Base-by-base conservation (phyloP, 2,329 filamentous ascomycete species). In the Podosphaera xanthii region DNA sequence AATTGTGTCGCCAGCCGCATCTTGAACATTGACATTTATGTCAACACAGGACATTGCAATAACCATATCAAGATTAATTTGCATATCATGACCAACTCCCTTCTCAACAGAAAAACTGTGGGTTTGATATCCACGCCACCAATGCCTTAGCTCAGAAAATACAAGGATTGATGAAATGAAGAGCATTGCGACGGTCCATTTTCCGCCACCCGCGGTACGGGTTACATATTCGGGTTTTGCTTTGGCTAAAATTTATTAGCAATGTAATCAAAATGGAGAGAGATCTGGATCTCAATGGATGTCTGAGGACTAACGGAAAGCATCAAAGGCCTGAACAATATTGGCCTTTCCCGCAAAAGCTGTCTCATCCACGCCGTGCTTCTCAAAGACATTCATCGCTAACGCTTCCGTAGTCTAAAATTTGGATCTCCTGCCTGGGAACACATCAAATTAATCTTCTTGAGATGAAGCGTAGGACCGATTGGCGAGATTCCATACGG, bases 21-120 rank as follows among this genome's bases (percentile, higher is more conserved):
- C 92, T 74, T 97, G 92, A 57, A 98, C 90, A 72, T 98, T 97
- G 71, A 98, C 76, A 73, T 95, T 87, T n/a, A 98, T 73, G 69
- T 94, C 84, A 60, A 77, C 73, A 75, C 92, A 98, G 65, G 77
- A 75, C 92, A 98, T 98, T 58, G 78, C 78, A 56, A 98, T 77
- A 4, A 97, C 87, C n/a, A 94, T 76, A 72, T 98, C 92, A 60
- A 98, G 75, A 74, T 98, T 98, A 73, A 98, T 85, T 72, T 97
- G 90, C 70, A 98, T 79, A 62, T 82, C 78, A 71, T 88, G 88
- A 2, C 86, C 84, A 46, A 98, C 78, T 64, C 87, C 87, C 72
- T 94, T 92, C 71, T 97, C 92, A 60, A 98, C 91, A 61, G 84
- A 84, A 72, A 97, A 98, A 61, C 86, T 87, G 70, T 97, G 91